Percentiles rank a stretch among this genome's conserved stretches.
Conservation (phyloP, 176 grass and related monocot genomes). For the Saccharum officinarum region DNA sequence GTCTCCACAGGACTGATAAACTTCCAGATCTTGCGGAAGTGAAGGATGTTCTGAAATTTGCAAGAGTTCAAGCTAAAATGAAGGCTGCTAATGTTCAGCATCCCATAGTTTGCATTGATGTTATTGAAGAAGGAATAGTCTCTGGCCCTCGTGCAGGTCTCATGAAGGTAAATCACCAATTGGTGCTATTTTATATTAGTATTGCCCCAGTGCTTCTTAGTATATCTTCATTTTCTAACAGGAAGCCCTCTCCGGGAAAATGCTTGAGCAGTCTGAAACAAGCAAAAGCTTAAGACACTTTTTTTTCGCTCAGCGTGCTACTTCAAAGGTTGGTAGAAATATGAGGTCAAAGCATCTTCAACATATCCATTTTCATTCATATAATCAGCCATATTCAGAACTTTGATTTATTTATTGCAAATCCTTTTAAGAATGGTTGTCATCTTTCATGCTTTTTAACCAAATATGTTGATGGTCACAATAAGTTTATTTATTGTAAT, state of each 20-base stretch:
- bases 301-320: slow-evolving; percentile 81
- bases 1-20: slow-evolving; percentile 70
- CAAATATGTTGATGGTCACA: not conserved
- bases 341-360: slow-evolving; percentile 1
- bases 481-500: not conserved
- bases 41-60: slow-evolving; percentile 59
- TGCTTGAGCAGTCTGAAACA: slow-evolving; percentile 64
- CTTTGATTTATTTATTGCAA: not conserved
- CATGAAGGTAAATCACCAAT: slow-evolving; percentile 60
- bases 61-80: slow-evolving; percentile 63
- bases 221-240: slow-evolving; percentile 35
- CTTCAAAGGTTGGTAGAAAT: slow-evolving; percentile 72
- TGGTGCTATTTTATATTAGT: slow-evolving; percentile 2
- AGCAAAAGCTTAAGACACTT: slow-evolving; percentile 84
- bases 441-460: not conserved
- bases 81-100: slow-evolving; percentile 55
- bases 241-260: slow-evolving; percentile 54
- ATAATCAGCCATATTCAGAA: not conserved
- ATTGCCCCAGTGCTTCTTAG: slow-evolving; percentile 15
- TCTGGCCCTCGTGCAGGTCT: slow-evolving; percentile 68
- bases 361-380: not conserved
- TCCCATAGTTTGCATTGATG: slow-evolving; percentile 74
- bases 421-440: not conserved
- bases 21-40: slow-evolving; percentile 54
- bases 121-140: slow-evolving; percentile 85